phyloP scores from a whole-genome alignment of 202 grass and related monocot genomes.

The Schoenoplectus triqueter region DNA sequence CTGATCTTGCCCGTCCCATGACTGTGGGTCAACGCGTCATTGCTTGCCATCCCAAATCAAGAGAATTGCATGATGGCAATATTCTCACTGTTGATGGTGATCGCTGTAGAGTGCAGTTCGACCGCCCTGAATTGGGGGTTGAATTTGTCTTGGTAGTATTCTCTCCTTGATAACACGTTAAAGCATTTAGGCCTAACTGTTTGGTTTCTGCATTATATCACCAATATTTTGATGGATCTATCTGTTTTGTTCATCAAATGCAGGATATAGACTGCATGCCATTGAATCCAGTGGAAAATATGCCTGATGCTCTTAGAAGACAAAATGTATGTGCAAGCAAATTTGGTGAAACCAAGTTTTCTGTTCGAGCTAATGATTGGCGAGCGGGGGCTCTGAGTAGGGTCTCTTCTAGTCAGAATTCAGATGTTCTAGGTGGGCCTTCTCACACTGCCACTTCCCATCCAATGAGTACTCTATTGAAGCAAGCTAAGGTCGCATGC shows the following conservation, averaged over 20 bases:
- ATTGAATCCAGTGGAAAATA: conserved; percentile 86
- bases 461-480: conserved; percentile 71
- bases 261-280: conserved; percentile 99
- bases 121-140: conserved; percentile 80
- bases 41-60: conserved; percentile 94
- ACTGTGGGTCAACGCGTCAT: conserved; percentile 88
- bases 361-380: conserved; percentile 65
- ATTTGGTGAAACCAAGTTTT: conserved; percentile 57
- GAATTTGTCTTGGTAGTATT: conserved; percentile 86
- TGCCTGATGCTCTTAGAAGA: conserved; percentile 69
- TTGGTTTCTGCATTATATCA: neutral
- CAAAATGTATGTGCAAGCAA: conserved; percentile 64
- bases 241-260: conserved; percentile 36
- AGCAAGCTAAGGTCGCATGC: conserved; percentile 63
- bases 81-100: conserved; percentile 74
- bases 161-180: neutral
- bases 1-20: conserved; percentile 86
- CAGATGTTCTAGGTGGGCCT: conserved; percentile 48
- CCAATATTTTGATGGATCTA: neutral
- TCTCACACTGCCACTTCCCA: conserved; percentile 53
- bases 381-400: conserved; percentile 46
- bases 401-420: conserved; percentile 56
- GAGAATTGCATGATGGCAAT: conserved; percentile 97
- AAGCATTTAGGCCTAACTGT: neutral
- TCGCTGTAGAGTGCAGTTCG: conserved; percentile 83